These are phyloP conservation scores for Pythium vanterpoolii DNA, from an alignment of 352 stramenopile genomes.

Conservation along the genomic window DNA sequence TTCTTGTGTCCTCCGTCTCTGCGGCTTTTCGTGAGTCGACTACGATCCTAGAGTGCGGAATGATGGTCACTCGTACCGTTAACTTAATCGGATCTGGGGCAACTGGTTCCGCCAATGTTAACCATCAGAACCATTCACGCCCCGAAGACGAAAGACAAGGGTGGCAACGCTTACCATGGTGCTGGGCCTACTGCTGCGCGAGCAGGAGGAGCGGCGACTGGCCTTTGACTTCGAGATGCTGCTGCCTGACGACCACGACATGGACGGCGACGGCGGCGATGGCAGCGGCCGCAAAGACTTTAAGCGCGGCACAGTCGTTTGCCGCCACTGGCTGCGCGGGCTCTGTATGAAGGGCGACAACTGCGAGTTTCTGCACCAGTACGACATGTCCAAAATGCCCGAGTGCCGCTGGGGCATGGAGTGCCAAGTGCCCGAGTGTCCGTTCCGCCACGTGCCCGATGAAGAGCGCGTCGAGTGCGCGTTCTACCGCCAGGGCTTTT, in stretches of 20 bases:
- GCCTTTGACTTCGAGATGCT: slow-evolving; percentile 85
- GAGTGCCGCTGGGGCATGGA: slow-evolving; percentile 96
- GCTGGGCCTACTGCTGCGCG: slow-evolving; percentile 68
- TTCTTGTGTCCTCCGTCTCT: not conserved
- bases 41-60: not conserved
- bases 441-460: slow-evolving; percentile 95
- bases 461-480: slow-evolving; percentile 96
- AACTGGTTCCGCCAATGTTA: not conserved
- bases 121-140: not conserved
- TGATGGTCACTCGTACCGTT: slow-evolving; percentile 2
- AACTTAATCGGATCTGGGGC: slow-evolving; percentile 6
- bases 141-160: not conserved
- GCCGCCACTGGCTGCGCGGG: slow-evolving; percentile 96
- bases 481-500: slow-evolving; percentile 98
- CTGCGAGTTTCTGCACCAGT: slow-evolving; percentile 96
- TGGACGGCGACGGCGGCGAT: slow-evolving; percentile 36
- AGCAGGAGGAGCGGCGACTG: slow-evolving; percentile 74
- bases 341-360: slow-evolving; percentile 98
- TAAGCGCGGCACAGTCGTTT: slow-evolving; percentile 94
- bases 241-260: slow-evolving; percentile 62
- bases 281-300: slow-evolving; percentile 80
- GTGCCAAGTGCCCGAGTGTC: slow-evolving; percentile 96
- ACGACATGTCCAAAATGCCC: slow-evolving; percentile 97
- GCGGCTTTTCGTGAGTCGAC: not conserved
- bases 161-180: slow-evolving; percentile 39